These are phyloP conservation scores for Boeremia exigua DNA, from an alignment of 2,329 filamentous ascomycete genomes.

Conservation along the genomic window DNA sequence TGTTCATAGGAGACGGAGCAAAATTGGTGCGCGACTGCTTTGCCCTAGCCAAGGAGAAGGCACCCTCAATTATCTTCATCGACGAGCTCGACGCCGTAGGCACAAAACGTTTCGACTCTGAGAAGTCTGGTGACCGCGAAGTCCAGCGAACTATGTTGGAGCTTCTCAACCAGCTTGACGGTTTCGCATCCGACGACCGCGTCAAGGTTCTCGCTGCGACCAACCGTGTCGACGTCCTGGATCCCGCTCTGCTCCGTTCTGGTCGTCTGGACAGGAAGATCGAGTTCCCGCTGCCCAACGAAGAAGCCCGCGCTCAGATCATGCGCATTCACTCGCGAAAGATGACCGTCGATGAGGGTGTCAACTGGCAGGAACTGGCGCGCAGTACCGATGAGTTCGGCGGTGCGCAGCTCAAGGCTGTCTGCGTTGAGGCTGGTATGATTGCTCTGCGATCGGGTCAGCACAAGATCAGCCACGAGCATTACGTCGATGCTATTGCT, in stretches of 20 bases:
- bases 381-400: conserved; percentile 98
- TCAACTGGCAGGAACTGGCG: conserved; percentile 96
- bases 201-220: conserved; percentile 97
- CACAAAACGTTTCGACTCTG: conserved; percentile 97
- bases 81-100: conserved; percentile 98
- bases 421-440: conserved; percentile 99
- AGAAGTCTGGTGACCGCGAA: conserved; percentile 97
- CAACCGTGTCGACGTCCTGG: conserved; percentile 91
- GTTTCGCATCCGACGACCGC: conserved; percentile 94
- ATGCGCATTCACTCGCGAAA: conserved; percentile 96
- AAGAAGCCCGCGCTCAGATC: conserved; percentile 96
- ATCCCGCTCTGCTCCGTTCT: conserved; percentile 88
- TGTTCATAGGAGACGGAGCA: conserved; percentile 99
- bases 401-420: conserved; percentile 95
- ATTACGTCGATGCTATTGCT: conserved; percentile 97
- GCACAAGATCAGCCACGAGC: conserved; percentile 96
- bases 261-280: conserved; percentile 96
- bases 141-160: conserved; percentile 99
- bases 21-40: conserved; percentile 98
- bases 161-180: conserved; percentile 96
- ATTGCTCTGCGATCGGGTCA: conserved; percentile 93
- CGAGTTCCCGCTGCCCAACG: conserved; percentile 96
- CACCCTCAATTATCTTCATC: conserved; percentile 98
- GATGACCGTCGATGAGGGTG: conserved; percentile 91
- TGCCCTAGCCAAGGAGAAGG: conserved; percentile 97